Conservation (phyloP, 1,284 basidiomycete species). For the Cutaneotrichosporon mucoides region DNA sequence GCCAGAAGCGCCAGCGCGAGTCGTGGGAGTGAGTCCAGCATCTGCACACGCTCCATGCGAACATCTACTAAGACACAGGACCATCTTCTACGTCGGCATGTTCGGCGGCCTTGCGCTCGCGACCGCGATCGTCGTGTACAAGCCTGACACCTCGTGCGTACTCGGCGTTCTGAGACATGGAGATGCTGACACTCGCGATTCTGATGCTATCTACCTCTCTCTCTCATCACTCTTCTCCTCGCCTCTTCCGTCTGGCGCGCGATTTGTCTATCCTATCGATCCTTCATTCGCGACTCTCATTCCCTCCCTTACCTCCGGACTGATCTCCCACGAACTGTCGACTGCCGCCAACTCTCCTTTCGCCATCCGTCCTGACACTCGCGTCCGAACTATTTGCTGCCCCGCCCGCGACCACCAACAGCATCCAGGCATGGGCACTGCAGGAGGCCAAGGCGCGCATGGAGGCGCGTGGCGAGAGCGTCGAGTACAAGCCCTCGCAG, state of each 20-base stretch:
- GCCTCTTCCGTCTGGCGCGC: background rate
- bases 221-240: constrained; percentile 2
- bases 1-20: constrained; percentile 35
- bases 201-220: background rate
- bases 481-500: constrained; percentile 62
- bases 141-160: constrained; percentile 89
- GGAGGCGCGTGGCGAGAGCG: constrained; percentile 80
- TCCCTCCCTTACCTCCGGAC: too few relatives aligned
- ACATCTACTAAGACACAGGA: constrained; percentile 38
- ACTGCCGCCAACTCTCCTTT: too few relatives aligned
- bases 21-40: constrained; percentile 42
- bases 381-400: background rate
- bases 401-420: constrained; percentile 36
- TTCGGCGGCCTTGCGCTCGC: constrained; percentile 80
- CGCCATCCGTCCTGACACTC: too few relatives aligned
- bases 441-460: constrained; percentile 80
- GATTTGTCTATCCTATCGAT: background rate
- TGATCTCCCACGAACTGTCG: too few relatives aligned
- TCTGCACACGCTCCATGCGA: constrained; percentile 54
- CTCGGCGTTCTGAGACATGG: background rate
- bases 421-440: constrained; percentile 84
- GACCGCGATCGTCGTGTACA: constrained; percentile 77
- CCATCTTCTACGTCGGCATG: constrained; percentile 83
- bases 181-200: background rate
- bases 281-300: background rate